A percentile compares a stretch with the other conserved stretches of the same genome.
Evolutionary conservation across 768 basidiomycete species (phyloP).

Genomic region (Suillus ampliporus): DNA sequence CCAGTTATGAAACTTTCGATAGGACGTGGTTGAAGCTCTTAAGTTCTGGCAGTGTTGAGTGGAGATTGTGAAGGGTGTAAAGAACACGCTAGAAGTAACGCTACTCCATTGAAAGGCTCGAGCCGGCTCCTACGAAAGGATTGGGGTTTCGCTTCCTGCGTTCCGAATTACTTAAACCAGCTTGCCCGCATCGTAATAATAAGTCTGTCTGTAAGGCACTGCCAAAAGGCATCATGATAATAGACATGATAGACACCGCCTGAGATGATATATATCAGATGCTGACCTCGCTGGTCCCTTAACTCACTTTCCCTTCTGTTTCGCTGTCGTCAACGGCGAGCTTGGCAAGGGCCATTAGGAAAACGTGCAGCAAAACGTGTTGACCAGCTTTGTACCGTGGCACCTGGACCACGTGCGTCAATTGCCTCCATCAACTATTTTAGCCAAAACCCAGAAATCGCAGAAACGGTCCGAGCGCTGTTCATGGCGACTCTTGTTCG

Average conservation of each 20-base stretch:
- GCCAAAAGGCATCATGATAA: background rate
- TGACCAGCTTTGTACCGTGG: too few relatives aligned
- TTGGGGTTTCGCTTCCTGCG: background rate
- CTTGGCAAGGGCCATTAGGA: background rate
- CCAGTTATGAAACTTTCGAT: background rate
- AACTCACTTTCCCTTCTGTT: background rate
- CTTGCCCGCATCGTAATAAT: background rate
- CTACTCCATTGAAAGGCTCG: background rate
- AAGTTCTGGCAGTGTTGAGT: background rate
- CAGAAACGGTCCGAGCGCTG: background rate
- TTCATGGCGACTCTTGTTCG: conserved; percentile 38
- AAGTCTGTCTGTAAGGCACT: background rate
- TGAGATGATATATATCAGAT: background rate
- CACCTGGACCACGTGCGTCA: conserved; percentile 1
- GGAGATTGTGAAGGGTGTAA: background rate
- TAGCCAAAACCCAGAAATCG: conserved; percentile 4
- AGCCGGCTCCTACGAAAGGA: conserved; percentile 5
- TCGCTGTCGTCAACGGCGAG: background rate
- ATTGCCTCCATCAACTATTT: conserved; percentile 3
- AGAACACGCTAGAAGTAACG: background rate
- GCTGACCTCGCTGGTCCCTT: background rate
- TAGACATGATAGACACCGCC: background rate
- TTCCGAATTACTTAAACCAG: background rate
- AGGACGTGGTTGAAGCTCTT: background rate
- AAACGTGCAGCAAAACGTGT: background rate